These are phyloP conservation scores for Cornus suecica DNA, from an alignment of 148 eudicot species.

Conservation along the genomic window DNA sequence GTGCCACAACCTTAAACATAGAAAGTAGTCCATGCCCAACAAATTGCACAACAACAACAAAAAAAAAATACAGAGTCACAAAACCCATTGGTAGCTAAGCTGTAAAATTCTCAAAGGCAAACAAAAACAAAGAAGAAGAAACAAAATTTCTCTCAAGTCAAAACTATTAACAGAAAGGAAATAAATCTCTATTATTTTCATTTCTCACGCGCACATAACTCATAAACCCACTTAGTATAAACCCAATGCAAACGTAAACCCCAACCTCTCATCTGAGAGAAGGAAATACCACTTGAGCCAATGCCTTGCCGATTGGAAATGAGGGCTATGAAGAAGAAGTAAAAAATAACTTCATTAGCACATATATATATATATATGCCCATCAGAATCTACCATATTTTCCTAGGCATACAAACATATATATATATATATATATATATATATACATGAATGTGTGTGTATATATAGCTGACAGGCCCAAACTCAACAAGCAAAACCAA, in stretches of 20 bases:
- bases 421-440: background rate
- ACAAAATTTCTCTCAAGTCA: background rate
- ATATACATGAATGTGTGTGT: background rate
- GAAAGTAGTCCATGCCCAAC: constrained; percentile 5
- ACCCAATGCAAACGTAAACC: no score
- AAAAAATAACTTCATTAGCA: no score
- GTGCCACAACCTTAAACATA: constrained; percentile 75
- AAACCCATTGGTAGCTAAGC: background rate
- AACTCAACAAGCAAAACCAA: background rate
- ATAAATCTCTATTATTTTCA: background rate
- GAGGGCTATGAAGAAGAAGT: background rate
- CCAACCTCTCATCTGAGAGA: no score
- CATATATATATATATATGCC: no score
- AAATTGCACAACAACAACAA: constrained; percentile 2
- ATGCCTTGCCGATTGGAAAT: no score
- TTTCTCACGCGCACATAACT: no score
- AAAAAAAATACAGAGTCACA: background rate
- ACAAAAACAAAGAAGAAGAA: background rate
- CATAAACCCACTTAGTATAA: no score
- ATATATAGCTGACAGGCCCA: no score
- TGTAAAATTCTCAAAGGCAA: background rate
- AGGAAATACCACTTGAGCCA: no score
- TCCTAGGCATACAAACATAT: background rate
- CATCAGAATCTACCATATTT: no score
- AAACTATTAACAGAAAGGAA: background rate